Base-by-base conservation (phyloP, 306 rosid species). In the Dryas alaskensis region DNA sequence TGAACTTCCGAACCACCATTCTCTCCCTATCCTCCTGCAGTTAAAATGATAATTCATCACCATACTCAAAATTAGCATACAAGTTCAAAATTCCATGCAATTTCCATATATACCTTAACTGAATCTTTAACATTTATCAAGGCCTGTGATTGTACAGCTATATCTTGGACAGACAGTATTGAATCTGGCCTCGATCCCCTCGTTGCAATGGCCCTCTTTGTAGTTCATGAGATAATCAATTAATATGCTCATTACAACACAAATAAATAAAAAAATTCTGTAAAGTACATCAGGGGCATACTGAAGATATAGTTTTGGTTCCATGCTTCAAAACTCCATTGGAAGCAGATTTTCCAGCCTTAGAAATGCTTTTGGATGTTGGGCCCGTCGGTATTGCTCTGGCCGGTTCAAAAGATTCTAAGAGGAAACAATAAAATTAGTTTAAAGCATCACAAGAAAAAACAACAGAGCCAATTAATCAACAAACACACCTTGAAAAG, bases 11-110 rank as follows among this genome's bases (percentile, higher is more conserved):
- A 74, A 89, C 91, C 73, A 95, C 89, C 73, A 84, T 67, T 87
- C 97, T 87, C 84, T 95, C 98, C 80, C 99, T 90, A 59, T 95
- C 99, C 73, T 86, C 96, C 99, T 95, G 87, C 85, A 83, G 74
- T 65, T 55, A 63, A 73, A 60, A 52, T 52, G 43, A 17, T 13
- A 37, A 45, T 31, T 74, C 13, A 83, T 37, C 62, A 66, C 73
- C 22, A 45, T 13, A 57, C 44, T 70, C 31, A 78, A 80, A 50
- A 52, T 16, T 58, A 44, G 49, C 3, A 64, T 4, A 53, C 22
- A 65, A 65, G 13, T 40, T 75, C 37, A 13, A 71, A 66, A 59
- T 25, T 69, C 55, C 17, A 59, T 51, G 65, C 60, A 54, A 70
- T 69, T 47, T 60, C 64, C 40, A 73, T 79, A 68, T 44, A 73